These are phyloP conservation scores for Malassezia caprae DNA, from an alignment of 1,284 basidiomycete species.

Conservation along the genomic window DNA sequence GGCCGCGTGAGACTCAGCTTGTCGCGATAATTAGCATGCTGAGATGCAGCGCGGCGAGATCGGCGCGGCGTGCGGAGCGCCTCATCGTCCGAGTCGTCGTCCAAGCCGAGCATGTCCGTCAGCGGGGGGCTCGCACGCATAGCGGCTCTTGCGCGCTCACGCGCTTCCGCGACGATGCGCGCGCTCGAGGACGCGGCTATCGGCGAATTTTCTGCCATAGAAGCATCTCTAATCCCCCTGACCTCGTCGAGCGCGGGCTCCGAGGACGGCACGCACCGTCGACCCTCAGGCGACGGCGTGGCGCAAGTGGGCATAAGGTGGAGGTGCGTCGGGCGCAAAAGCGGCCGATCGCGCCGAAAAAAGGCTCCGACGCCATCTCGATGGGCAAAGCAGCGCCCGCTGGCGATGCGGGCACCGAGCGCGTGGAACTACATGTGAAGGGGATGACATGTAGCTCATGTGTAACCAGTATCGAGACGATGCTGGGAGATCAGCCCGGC, in stretches of 20 bases:
- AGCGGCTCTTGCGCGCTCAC: neutral
- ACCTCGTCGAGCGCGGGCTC: constrained; percentile 7
- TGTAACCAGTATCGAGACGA: constrained; percentile 87
- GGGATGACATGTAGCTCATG: constrained; percentile 87
- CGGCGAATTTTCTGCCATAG: neutral
- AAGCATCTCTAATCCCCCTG: neutral
- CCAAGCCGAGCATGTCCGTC: neutral
- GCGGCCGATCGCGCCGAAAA: neutral
- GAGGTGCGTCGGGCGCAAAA: neutral
- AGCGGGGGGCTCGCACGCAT: neutral
- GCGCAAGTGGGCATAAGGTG: neutral
- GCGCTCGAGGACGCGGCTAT: neutral
- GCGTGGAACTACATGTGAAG: constrained; percentile 59
- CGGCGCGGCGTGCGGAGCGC: neutral
- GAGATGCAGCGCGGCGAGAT: constrained; percentile 11
- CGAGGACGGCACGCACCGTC: constrained; percentile 6
- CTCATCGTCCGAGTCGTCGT: constrained; percentile 10
- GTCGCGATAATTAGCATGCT: neutral
- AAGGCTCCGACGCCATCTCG: neutral
- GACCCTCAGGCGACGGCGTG: neutral
- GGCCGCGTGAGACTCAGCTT: constrained; percentile 7
- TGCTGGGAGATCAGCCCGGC: constrained; percentile 71
- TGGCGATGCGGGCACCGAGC: neutral
- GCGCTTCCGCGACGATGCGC: constrained; percentile 6
- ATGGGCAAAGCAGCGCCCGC: neutral